phyloP scores from a whole-genome alignment of 2,329 filamentous ascomycete species.

The Curvularia spicifera region DNA sequence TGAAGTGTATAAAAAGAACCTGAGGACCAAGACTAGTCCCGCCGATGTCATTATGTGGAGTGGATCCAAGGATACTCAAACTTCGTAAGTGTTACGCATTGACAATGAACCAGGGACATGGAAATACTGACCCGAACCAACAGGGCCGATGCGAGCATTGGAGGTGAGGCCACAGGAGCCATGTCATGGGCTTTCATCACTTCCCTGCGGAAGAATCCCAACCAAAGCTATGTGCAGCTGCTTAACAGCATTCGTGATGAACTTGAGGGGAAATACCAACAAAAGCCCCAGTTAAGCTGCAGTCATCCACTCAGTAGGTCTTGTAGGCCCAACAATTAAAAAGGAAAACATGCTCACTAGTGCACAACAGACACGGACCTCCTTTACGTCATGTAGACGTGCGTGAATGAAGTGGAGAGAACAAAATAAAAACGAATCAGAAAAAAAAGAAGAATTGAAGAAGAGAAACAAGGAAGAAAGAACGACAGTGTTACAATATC shows the following conservation, averaged over 20 bases:
- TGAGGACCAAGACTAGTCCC: slow-evolving; percentile 88
- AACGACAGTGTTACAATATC: background rate
- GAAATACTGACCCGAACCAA: background rate
- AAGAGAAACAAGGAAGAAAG: background rate
- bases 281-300: slow-evolving; percentile 95
- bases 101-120: background rate
- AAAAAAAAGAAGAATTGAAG: background rate
- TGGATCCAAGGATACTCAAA: slow-evolving; percentile 94
- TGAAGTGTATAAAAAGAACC: slow-evolving; percentile 77
- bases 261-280: slow-evolving; percentile 81
- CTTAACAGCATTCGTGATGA: slow-evolving; percentile 95
- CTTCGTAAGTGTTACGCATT: slow-evolving; percentile 68
- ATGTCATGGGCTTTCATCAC: slow-evolving; percentile 98
- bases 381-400: slow-evolving; percentile 26
- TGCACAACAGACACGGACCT: slow-evolving; percentile 25
- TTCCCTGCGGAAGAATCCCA: slow-evolving; percentile 87
- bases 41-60: slow-evolving; percentile 99
- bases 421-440: background rate
- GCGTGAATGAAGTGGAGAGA: background rate
- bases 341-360: slow-evolving; percentile 21
- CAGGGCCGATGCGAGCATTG: slow-evolving; percentile 89
- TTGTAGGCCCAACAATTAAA: background rate
- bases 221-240: slow-evolving; percentile 95
- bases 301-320: slow-evolving; percentile 88
- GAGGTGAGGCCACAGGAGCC: slow-evolving; percentile 87